Percentiles rank a stretch among this genome's conserved stretches.
Evolutionary conservation across 164 flowering plant genomes (phyloP).

Genomic region (Magnolia changhungtana): DNA sequence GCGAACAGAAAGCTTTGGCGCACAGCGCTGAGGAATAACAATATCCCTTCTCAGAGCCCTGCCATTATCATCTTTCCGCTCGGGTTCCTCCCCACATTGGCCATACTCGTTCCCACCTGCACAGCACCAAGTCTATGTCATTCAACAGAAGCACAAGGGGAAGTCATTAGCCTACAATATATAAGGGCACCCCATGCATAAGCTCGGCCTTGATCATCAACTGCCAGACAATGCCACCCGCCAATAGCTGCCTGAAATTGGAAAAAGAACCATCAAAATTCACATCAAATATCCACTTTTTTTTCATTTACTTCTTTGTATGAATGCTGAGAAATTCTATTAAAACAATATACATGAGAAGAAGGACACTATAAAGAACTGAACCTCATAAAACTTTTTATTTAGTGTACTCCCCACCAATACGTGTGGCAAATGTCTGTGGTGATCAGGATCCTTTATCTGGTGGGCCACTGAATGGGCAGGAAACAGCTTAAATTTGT

Average conservation of each 20-base stretch:
- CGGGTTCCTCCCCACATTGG: constrained; percentile 98
- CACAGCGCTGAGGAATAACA: constrained; percentile 90
- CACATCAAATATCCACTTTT: too few relatives aligned
- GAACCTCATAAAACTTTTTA: too few relatives aligned
- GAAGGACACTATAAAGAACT: too few relatives aligned
- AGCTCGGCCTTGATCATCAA: constrained; percentile 93
- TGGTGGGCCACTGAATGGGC: too few relatives aligned
- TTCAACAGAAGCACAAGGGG: neutral
- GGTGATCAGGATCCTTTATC: too few relatives aligned
- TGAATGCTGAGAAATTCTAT: neutral
- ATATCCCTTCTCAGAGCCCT: constrained; percentile 83
- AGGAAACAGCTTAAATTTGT: too few relatives aligned
- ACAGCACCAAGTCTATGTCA: neutral
- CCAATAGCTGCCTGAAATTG: constrained; percentile 92
- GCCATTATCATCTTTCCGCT: constrained; percentile 69
- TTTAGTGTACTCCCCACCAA: too few relatives aligned
- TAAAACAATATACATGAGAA: too few relatives aligned
- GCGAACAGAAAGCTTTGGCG: constrained; percentile 78
- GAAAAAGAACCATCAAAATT: too few relatives aligned
- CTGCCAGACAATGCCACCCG: constrained; percentile 99
- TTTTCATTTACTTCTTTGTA: too few relatives aligned
- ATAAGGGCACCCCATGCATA: constrained; percentile 91
- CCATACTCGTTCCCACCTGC: constrained; percentile 99
- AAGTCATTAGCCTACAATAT: neutral
- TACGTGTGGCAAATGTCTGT: too few relatives aligned